Evolutionary conservation across 768 basidiomycete genomes (phyloP).

Genomic region (Lyophyllum shimeji): DNA sequence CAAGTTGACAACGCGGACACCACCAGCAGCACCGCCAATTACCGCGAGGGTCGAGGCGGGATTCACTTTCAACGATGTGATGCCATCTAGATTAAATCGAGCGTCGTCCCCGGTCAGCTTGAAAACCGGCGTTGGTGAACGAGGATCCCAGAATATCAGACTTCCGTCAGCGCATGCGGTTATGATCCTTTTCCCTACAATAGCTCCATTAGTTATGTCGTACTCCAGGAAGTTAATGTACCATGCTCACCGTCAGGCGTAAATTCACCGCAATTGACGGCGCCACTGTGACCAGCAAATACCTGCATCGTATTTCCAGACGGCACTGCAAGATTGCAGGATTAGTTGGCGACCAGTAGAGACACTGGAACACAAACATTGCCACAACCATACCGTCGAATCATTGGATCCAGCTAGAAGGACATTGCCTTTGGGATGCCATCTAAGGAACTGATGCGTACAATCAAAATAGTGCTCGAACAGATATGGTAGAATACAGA

Average conservation of each 20-base stretch:
- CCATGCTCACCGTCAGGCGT: slow-evolving; percentile 74
- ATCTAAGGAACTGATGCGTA: slow-evolving; percentile 76
- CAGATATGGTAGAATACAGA: slow-evolving; percentile 36
- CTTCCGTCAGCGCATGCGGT: slow-evolving; percentile 82
- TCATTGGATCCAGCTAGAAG: slow-evolving; percentile 93
- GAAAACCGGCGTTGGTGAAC: slow-evolving; percentile 72
- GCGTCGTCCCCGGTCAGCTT: slow-evolving; percentile 72
- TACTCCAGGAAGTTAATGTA: neutral
- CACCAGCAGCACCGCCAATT: slow-evolving; percentile 83
- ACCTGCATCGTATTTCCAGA: slow-evolving; percentile 96
- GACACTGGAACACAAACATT: slow-evolving; percentile 56
- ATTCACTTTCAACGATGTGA: slow-evolving; percentile 86
- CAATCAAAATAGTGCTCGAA: slow-evolving; percentile 3
- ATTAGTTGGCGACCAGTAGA: neutral
- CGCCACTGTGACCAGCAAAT: slow-evolving; percentile 84
- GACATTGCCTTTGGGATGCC: slow-evolving; percentile 93
- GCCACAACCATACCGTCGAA: slow-evolving; percentile 95
- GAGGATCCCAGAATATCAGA: slow-evolving; percentile 91
- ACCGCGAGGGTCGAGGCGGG: slow-evolving; percentile 87
- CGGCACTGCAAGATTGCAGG: slow-evolving; percentile 61
- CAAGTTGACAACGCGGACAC: slow-evolving; percentile 84
- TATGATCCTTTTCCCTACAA: slow-evolving; percentile 79
- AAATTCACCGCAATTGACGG: slow-evolving; percentile 87
- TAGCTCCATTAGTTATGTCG: slow-evolving; percentile 4
- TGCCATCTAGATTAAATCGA: slow-evolving; percentile 78